These are phyloP conservation scores for Cryptosporidium tyzzeri DNA, from an alignment of 169 alveolate species.

Conservation along the genomic window DNA sequence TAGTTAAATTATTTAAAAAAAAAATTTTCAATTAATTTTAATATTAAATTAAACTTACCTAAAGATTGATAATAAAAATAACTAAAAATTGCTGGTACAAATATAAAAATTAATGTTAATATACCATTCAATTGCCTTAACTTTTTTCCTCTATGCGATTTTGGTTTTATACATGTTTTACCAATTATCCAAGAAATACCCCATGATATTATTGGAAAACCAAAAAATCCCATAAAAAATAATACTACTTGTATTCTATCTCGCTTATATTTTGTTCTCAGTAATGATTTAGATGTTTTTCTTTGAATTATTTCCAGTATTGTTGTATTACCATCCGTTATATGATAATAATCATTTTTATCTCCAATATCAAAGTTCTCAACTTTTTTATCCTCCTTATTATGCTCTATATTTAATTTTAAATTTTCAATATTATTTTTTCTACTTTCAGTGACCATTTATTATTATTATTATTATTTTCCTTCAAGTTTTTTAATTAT, in stretches of 20 bases:
- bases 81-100: slow-evolving; percentile 2
- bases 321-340: not conserved
- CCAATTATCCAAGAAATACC: slow-evolving; percentile 62
- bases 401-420: not conserved
- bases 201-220: slow-evolving; percentile 64
- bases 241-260: slow-evolving; percentile 46
- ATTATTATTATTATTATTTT: not conserved
- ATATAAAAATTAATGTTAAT: slow-evolving; percentile 25
- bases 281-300: slow-evolving; percentile 40
- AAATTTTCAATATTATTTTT: not conserved
- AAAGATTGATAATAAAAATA: slow-evolving; percentile 29
- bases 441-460: not conserved
- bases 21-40: not conserved
- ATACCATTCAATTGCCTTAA: slow-evolving; percentile 64
- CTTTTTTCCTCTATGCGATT: slow-evolving; percentile 57
- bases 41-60: slow-evolving; percentile 42
- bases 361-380: not conserved
- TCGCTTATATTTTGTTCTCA: slow-evolving; percentile 28
- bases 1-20: not conserved
- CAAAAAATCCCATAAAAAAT: slow-evolving; percentile 58
- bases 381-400: not conserved
- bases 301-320: slow-evolving; percentile 39
- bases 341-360: not conserved
- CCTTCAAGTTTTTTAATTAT: not conserved
- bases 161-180: slow-evolving; percentile 22